A percentile compares a stretch with the other conserved stretches of the same genome.
phyloP scores from a whole-genome alignment of 1,284 basidiomycete genomes.

The Mycosarcoma maydis region DNA sequence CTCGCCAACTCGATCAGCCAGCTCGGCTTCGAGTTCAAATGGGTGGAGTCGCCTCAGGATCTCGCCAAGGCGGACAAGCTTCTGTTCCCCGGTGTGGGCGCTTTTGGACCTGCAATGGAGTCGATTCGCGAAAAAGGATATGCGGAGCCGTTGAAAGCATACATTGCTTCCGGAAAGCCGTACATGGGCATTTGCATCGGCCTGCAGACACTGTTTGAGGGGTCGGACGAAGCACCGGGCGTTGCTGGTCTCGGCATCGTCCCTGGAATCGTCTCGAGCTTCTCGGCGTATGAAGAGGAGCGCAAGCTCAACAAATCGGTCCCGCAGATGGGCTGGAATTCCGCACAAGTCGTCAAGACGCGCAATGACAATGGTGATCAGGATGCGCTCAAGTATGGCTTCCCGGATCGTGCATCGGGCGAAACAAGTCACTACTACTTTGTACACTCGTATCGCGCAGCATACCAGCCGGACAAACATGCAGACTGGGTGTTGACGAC shows the following conservation, averaged over 20 bases:
- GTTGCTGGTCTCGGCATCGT: constrained; percentile 61
- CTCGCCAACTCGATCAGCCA: constrained; percentile 90
- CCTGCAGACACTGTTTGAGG: constrained; percentile 76
- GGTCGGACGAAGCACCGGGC: constrained; percentile 72
- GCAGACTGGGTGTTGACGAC: constrained; percentile 81
- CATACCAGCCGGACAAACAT: constrained; percentile 69
- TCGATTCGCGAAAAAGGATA: constrained; percentile 80
- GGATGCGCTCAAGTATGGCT: constrained; percentile 46
- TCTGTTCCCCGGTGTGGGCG: constrained; percentile 97
- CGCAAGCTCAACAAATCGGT: constrained; percentile 76
- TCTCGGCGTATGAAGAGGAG: constrained; percentile 39
- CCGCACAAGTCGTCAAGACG: constrained; percentile 67
- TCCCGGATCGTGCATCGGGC: constrained; percentile 63
- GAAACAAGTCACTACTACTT: constrained; percentile 82
- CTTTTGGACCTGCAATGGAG: constrained; percentile 87
- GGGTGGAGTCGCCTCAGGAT: constrained; percentile 86
- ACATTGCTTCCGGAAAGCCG: constrained; percentile 87
- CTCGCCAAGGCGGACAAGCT: constrained; percentile 88
- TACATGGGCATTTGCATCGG: constrained; percentile 92
- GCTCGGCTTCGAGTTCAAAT: constrained; percentile 88
- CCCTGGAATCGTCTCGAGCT: constrained; percentile 54
- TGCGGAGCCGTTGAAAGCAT: constrained; percentile 80
- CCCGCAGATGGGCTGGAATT: constrained; percentile 94
- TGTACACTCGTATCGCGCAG: constrained; percentile 92
- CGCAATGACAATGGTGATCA: constrained; percentile 27